Percentiles rank a stretch among this genome's conserved stretches.
Conservation (phyloP, 257 asterid species). For the Linderniella brevidens region DNA sequence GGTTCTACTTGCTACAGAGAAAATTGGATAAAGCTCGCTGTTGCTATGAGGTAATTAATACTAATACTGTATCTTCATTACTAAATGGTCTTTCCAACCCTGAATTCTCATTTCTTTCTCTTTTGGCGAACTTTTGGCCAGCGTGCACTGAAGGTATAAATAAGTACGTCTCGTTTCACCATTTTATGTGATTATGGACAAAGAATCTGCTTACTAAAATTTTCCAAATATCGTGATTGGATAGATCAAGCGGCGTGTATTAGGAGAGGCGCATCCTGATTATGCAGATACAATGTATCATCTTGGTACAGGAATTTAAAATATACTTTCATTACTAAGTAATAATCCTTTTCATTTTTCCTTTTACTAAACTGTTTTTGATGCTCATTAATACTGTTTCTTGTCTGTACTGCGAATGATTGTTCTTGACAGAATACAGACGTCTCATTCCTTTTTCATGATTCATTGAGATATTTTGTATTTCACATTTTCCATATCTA, state of each 20-base stretch:
- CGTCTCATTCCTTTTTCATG: no score
- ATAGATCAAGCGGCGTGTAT: constrained; percentile 71
- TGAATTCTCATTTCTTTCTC: neutral
- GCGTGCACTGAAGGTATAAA: constrained; percentile 87
- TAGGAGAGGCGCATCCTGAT: constrained; percentile 72
- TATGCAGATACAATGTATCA: constrained; percentile 90
- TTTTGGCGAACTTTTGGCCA: constrained; percentile 20
- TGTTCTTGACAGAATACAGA: no score
- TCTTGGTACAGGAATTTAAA: constrained; percentile 64
- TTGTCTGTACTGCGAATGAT: no score
- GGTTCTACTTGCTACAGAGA: constrained; percentile 50
- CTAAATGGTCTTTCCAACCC: neutral
- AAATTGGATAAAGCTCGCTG: constrained; percentile 54
- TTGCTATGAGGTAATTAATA: constrained; percentile 62
- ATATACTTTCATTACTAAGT: constrained; percentile 1
- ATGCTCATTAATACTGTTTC: constrained; percentile 2
- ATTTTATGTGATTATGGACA: constrained; percentile 13
- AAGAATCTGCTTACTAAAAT: constrained; percentile 11
- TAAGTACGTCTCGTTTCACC: constrained; percentile 9
- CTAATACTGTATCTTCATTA: neutral
- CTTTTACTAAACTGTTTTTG: neutral
- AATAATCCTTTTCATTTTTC: neutral
- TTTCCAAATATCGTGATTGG: constrained; percentile 13
- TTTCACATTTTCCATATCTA: no score
- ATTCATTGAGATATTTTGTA: no score